Base-by-base conservation (phyloP, 805 yeast genomes). In the Kodamaea fukazawae region DNA sequence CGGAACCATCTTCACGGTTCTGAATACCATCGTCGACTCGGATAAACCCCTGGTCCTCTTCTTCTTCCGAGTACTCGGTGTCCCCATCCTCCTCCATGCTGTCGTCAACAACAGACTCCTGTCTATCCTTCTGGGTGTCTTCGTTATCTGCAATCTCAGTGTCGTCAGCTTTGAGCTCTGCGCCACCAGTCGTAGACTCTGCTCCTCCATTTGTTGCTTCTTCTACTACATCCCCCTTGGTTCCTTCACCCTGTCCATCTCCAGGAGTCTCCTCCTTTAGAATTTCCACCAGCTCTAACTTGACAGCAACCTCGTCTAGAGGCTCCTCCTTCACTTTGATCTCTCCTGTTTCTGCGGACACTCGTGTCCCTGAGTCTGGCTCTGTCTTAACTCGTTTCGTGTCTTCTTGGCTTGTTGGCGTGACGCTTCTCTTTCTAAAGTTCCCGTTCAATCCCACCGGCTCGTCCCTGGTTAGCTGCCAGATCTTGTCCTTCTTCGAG, bases 401-500 rank as follows among this genome's bases (percentile, higher is more conserved):
- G 3, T 20, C n/a, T 7, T 28, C 29, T 14, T 22, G n/a, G n/a
- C n/a, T n/a, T n/a, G n/a, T n/a, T n/a, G n/a, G n/a, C 14, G 33
- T 40, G 4, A 28, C 31, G 6, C 37, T 43, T 15, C 27, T 35
- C 13, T 36, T 40, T 5, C 32, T 39, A 20, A 38, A 39, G 10
- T 44, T 49, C 13, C 37, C 42, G 28, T 39, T 42, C 20, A 39
- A 41, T 9, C 40, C 48, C 15, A 43, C 38, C 11, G 42, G 38
- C 4, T 40, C 38, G 8, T 30, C 38, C 36, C 38, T 42, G n/a
- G 43, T 36, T 25, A 66, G 55, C 27, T 58, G 50, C 54, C 61
- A 48, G 12, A 62, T 64, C 41, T 44, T 55, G 29, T 51, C 55
- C 41, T 64, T 64, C 41, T 64, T 64, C 9, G 58, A 38, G 43